A percentile compares a stretch with the other conserved stretches of the same genome.
These are phyloP conservation scores for Macrolepiota albuminosa DNA, from an alignment of 768 basidiomycete genomes.

Conservation along the genomic window DNA sequence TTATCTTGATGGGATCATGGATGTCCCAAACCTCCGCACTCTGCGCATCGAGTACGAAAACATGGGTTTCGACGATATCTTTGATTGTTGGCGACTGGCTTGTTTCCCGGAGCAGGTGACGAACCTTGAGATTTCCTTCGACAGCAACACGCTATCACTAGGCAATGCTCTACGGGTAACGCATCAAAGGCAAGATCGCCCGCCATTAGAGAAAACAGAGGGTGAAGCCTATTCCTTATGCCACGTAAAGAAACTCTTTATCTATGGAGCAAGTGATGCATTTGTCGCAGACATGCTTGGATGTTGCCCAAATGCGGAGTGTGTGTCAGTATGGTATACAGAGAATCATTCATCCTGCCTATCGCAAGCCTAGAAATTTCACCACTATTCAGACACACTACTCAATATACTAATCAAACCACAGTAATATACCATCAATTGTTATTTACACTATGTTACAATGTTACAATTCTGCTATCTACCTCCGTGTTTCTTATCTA, in stretches of 20 bases:
- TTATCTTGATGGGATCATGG: constrained; percentile 12
- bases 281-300: constrained; percentile 4
- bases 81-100: constrained; percentile 16
- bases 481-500: no score
- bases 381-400: no score
- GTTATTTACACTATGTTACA: not conserved
- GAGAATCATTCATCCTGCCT: not conserved
- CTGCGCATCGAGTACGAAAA: constrained; percentile 17
- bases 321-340: not conserved
- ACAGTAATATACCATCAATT: not conserved
- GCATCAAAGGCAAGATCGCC: not conserved
- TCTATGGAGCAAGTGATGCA: constrained; percentile 9
- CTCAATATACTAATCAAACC: not conserved
- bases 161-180: not conserved
- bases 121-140: constrained; percentile 16
- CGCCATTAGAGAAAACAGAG: not conserved
- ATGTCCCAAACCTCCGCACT: constrained; percentile 18
- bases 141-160: not conserved
- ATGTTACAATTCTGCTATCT: no score
- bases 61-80: constrained; percentile 17
- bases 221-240: not conserved
- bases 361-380: no score
- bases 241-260: not conserved
- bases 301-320: constrained; percentile 4
- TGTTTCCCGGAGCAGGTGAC: constrained; percentile 17